These are phyloP conservation scores for Blastomyces gilchristii DNA, from an alignment of 2,329 filamentous ascomycete species.

Conservation along the genomic window DNA sequence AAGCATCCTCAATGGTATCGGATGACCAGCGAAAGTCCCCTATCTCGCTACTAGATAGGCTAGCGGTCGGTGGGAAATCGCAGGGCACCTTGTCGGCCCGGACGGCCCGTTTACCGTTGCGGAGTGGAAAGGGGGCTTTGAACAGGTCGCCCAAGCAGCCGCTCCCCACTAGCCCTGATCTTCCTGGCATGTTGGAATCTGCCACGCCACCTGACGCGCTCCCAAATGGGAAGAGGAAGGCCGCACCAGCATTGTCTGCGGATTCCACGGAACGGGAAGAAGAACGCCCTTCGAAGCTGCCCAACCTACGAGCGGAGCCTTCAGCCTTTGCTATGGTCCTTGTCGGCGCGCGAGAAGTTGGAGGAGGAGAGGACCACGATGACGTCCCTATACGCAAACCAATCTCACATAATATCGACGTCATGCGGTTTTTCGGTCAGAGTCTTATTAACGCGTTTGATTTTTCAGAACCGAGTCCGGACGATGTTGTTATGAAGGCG, in stretches of 20 bases:
- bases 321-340: constrained; percentile 43
- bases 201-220: background rate
- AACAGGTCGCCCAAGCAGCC: background rate
- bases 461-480: constrained; percentile 80
- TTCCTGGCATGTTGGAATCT: background rate
- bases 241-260: constrained; percentile 1
- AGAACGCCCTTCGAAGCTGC: constrained; percentile 3
- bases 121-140: constrained; percentile 9
- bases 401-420: constrained; percentile 24
- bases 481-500: constrained; percentile 77
- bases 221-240: background rate
- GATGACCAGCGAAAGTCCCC: constrained; percentile 20
- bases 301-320: constrained; percentile 36
- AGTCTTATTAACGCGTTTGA: constrained; percentile 39
- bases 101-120: background rate
- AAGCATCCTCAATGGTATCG: constrained; percentile 8
- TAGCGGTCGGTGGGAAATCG: constrained; percentile 24
- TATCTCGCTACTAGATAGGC: constrained; percentile 31
- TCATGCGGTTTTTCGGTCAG: constrained; percentile 31
- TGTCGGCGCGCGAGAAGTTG: constrained; percentile 21
- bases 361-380: constrained; percentile 12
- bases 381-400: constrained; percentile 20
- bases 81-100: background rate
- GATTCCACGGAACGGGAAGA: background rate
- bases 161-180: background rate